These are phyloP conservation scores for Setaria italica DNA, from an alignment of 202 grass and related monocot genomes.

Conservation along the genomic window DNA sequence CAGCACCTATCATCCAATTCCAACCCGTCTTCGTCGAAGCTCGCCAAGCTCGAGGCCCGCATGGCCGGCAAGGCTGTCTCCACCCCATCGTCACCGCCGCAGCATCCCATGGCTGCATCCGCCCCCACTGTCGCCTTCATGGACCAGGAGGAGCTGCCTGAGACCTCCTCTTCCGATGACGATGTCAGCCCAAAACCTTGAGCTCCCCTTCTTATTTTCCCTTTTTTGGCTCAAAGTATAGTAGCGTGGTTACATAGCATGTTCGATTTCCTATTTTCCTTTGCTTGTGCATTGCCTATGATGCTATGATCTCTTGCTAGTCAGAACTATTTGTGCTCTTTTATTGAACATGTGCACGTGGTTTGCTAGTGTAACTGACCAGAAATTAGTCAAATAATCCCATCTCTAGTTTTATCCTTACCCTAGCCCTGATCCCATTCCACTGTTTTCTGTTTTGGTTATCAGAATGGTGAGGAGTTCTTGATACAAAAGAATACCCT, in stretches of 20 bases:
- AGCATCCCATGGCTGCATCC: constrained; percentile 36
- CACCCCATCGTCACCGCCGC: constrained; percentile 59
- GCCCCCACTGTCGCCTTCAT: constrained; percentile 58
- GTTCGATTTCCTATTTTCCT: constrained; percentile 20
- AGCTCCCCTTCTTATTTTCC: constrained; percentile 10
- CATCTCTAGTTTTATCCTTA: not conserved
- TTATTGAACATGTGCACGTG: not conserved
- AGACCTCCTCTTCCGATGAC: constrained; percentile 83
- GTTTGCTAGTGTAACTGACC: constrained; percentile 31
- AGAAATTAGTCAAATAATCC: not conserved
- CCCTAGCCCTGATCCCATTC: not conserved
- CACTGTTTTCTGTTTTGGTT: constrained; percentile 20
- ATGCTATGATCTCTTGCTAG: constrained; percentile 29
- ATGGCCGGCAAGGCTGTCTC: constrained; percentile 97
- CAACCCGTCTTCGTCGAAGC: constrained; percentile 90
- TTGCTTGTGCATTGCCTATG: constrained; percentile 32
- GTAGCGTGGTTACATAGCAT: not conserved
- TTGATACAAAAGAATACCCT: constrained; percentile 93
- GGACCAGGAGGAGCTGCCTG: constrained; percentile 89
- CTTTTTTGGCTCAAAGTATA: constrained; percentile 26
- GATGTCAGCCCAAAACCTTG: constrained; percentile 78
- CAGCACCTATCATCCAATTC: constrained; percentile 92
- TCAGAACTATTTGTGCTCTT: constrained; percentile 6
- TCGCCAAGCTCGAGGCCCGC: constrained; percentile 96
- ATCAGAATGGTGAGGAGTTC: constrained; percentile 79